Evolutionary conservation across 768 basidiomycete genomes (phyloP), one percentile per base, ranked within the genome.

Genomic region (Coprinopsis sp.): DNA sequence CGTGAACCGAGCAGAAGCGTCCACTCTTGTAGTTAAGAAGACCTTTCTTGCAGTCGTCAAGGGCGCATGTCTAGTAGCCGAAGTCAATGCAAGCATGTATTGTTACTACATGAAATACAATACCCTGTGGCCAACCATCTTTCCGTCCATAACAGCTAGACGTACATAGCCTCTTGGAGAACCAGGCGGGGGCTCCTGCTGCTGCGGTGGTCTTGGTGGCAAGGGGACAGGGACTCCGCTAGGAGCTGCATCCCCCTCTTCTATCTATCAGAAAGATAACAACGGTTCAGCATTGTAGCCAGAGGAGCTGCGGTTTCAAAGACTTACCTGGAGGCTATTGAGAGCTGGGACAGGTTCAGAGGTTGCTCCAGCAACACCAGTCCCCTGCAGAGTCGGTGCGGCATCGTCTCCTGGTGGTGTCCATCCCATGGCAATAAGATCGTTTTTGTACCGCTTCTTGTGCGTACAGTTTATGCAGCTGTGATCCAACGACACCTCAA

Each of bases 131-230:
- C 46, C 47, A 4, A 61, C 49, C 0, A 27, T 55, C 24, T 63
- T 66, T 5, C 64, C 64, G 55, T 66, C 64, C 62, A 66, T 64
- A 0, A 64, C 62, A 21, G 62, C 63, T 49, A 61, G 41, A 0
- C 61, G 54, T 14, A 63, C 56, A 42, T 58, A 54, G 8, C 55
- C 57, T 27, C 55, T 44, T 14, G 43, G 8, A 11, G 19, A 7
- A 40, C 19, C 19, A 11, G 23, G 13, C 6, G 18, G 8, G 22
- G 38, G 38, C 11, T 13, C n/a, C n/a, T n/a, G n/a, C n/a, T n/a
- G n/a, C n/a, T n/a, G n/a, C n/a, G n/a, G n/a, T n/a, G n/a, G n/a
- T 24, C 3, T 37, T 19, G 8, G 38, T 12, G 13, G 6, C 38
- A 22, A 18, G 1, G 22, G 16, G 2, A n/a, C n/a, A n/a, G 36